These are phyloP conservation scores for Lactarius evosmus DNA, from an alignment of 768 basidiomycete species.

Conservation along the genomic window DNA sequence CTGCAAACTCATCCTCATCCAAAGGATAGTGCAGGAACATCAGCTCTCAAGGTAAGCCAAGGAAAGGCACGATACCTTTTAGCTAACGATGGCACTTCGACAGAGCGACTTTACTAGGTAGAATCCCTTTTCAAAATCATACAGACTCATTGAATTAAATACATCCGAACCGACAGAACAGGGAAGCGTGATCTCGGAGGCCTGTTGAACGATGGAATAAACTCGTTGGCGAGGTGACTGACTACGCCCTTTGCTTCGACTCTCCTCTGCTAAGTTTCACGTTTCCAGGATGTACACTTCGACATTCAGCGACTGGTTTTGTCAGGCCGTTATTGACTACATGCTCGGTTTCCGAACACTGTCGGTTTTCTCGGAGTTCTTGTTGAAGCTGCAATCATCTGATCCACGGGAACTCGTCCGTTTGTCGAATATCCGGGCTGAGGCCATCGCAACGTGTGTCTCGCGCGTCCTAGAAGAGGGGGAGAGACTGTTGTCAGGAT, in stretches of 20 bases:
- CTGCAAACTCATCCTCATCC: conserved; percentile 15
- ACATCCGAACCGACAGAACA: conserved; percentile 49
- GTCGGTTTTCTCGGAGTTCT: conserved; percentile 90
- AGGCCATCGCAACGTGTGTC: conserved; percentile 88
- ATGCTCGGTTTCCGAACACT: conserved; percentile 84
- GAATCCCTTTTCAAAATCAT: background rate
- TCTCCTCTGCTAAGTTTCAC: conserved; percentile 7
- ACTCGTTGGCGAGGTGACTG: conserved; percentile 75
- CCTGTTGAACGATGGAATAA: conserved; percentile 92
- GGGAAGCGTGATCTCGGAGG: conserved; percentile 94
- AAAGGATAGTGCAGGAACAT: conserved; percentile 79
- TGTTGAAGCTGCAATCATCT: conserved; percentile 82
- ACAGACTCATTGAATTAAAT: conserved; percentile 2
- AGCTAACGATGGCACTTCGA: conserved; percentile 7
- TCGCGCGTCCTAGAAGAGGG: conserved; percentile 44
- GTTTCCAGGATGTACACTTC: conserved; percentile 72
- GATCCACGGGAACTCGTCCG: conserved; percentile 89
- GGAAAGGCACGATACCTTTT: conserved; percentile 3
- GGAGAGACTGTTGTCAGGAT: conserved; percentile 72
- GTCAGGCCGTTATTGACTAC: conserved; percentile 92
- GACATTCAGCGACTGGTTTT: conserved; percentile 94
- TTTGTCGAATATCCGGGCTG: conserved; percentile 83
- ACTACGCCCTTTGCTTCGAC: background rate
- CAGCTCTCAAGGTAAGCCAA: conserved; percentile 79
- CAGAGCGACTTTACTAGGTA: conserved; percentile 89